These are phyloP conservation scores for Yamadazyma atlantica DNA, from an alignment of 1,139 yeast species.

Conservation along the genomic window DNA sequence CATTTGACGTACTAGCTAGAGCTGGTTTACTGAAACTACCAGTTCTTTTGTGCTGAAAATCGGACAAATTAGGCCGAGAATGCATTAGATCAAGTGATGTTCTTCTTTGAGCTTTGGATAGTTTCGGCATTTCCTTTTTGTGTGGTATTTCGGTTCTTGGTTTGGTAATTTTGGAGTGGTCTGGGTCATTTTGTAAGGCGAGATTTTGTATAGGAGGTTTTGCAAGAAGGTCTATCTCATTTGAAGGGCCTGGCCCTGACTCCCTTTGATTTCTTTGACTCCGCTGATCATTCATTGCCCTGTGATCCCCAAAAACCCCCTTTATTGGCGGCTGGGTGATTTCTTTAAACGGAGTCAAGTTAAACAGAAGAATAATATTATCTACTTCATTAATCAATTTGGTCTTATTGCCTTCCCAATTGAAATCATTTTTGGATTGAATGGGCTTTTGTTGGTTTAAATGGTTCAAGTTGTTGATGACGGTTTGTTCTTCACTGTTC, in stretches of 20 bases:
- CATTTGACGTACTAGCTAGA: constrained; percentile 29
- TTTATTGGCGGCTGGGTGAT: constrained; percentile 6
- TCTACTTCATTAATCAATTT: constrained; percentile 21
- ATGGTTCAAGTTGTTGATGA: constrained; percentile 11
- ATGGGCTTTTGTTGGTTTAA: constrained; percentile 7
- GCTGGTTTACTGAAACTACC: constrained; percentile 31
- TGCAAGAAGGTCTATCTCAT: no score
- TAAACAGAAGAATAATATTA: constrained; percentile 17
- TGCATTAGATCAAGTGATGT: constrained; percentile 35
- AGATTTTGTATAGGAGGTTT: no score
- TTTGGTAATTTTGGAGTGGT: no score
- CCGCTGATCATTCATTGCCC: no score
- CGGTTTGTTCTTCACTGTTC: constrained; percentile 11
- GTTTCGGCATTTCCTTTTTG: constrained; percentile 21
- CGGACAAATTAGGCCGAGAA: constrained; percentile 12
- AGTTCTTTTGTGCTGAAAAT: constrained; percentile 10
- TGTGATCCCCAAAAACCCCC: neutral
- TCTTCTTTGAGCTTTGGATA: constrained; percentile 26
- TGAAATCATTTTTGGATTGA: constrained; percentile 11
- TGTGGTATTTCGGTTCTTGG: constrained; percentile 6
- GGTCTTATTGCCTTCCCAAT: constrained; percentile 19
- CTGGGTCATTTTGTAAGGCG: no score
- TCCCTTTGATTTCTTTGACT: no score
- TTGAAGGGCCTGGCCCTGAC: no score
- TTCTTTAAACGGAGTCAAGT: constrained; percentile 16